Base-by-base conservation (phyloP, 2,329 filamentous ascomycete species). In the Chaetomium globosum region DNA sequence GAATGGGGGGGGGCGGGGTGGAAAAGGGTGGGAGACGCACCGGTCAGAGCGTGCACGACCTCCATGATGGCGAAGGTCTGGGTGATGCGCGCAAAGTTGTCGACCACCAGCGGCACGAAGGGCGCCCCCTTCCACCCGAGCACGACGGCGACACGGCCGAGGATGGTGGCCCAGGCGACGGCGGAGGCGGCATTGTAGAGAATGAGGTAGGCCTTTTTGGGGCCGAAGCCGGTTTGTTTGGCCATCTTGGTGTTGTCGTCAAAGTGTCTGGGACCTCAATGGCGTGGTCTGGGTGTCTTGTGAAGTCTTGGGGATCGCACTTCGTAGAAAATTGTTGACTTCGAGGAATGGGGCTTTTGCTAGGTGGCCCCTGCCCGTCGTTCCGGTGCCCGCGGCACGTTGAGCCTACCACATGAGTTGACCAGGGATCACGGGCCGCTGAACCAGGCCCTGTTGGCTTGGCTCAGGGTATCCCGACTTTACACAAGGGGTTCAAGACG, bases 1-100 rank as follows among this genome's bases (percentile, higher is more conserved):
- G 2, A 26, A 30, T 19, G 21, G 36, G 4, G 21, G 33, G 28
- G 10, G 23, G 52, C 12, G 21, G 51, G 16, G 9, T 16, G 36
- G 52, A 43, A 19, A 39, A 39, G 55, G 12, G 52, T n/a, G 31
- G 43, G 36, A 9, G 31, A 74, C 82, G 65, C 80, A 93, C 93
- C 91, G 39, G 91, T 77, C 0, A 91, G 76, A 57, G 91, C 89
- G 80, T 98, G 94, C 67, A 93, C 73, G 55, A 98, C 85, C 80
- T 99, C 95, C 75, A 97, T 80, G 53, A 87, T 78, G 0, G 95
- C 95, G 61, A 92, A 77, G 3, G 90, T 95, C 82, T 99, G 95
- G 63, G 91, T 93, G 85, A 87, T 88, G 73, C 89, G 88, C 55
- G 87, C 87, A 76, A 88, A 93, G 59, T 85, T 79, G 70, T 90